phyloP scores from a whole-genome alignment of 2,329 filamentous ascomycete species.

The Mollisia scopiformis region DNA sequence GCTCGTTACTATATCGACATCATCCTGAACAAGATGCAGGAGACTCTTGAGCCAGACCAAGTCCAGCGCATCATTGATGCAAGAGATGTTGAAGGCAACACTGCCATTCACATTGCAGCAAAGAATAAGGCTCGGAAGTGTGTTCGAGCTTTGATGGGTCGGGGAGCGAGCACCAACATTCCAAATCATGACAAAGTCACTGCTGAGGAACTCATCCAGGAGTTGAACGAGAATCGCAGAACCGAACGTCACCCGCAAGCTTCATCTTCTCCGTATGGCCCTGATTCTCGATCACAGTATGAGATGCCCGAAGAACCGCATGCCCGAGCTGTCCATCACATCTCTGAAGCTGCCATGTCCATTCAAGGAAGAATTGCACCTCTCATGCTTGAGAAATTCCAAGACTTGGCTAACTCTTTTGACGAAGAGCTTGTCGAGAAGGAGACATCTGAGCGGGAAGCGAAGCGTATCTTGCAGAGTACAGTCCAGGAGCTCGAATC shows the following conservation, averaged over 20 bases:
- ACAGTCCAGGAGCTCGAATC: conserved; percentile 68
- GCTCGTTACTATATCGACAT: conserved; percentile 93
- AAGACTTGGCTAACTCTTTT: conserved; percentile 70
- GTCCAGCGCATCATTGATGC: conserved; percentile 80
- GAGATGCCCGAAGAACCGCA: conserved; percentile 28
- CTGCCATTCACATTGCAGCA: conserved; percentile 75
- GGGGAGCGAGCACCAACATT: conserved; percentile 83
- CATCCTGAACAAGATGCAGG: conserved; percentile 83
- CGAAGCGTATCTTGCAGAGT: conserved; percentile 65
- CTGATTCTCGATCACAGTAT: conserved; percentile 50
- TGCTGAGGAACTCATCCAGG: conserved; percentile 81
- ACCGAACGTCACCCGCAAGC: conserved; percentile 56
- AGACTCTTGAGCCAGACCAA: conserved; percentile 74
- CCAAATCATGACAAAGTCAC: conserved; percentile 80
- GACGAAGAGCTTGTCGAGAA: conserved; percentile 78
- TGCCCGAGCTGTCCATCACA: conserved; percentile 38
- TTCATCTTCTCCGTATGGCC: conserved; percentile 75
- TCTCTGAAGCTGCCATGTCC: conserved; percentile 68
- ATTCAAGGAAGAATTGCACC: conserved; percentile 71
- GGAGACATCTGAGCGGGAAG: conserved; percentile 69
- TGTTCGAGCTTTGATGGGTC: conserved; percentile 75
- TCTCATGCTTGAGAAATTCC: conserved; percentile 72
- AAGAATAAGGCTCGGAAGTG: conserved; percentile 88
- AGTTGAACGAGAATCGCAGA: conserved; percentile 66
- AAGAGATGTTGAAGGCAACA: conserved; percentile 87